Conservation (phyloP, 495 filamentous ascomycete genomes). For the Astrothelium subdiscretum region DNA sequence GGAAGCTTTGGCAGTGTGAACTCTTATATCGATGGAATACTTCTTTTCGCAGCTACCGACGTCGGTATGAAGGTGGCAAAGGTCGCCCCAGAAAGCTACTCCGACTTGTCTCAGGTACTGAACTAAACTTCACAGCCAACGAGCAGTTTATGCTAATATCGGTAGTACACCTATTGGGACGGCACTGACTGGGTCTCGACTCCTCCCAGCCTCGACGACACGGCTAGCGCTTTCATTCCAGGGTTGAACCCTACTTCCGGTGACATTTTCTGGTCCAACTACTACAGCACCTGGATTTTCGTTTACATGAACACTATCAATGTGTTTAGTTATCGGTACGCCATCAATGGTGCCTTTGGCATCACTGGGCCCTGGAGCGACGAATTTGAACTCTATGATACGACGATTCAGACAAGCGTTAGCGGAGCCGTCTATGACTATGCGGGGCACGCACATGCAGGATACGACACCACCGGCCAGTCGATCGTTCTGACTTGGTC, state of each 20-base stretch:
- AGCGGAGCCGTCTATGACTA: neutral
- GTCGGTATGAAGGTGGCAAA: neutral
- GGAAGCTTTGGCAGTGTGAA: neutral
- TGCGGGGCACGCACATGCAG: neutral
- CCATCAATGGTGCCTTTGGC: neutral
- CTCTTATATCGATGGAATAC: neutral
- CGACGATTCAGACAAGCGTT: neutral
- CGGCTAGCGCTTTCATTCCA: neutral
- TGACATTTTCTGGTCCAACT: constrained; percentile 1
- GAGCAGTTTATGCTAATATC: neutral
- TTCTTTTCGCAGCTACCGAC: neutral
- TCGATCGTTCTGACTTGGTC: neutral
- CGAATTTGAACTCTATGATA: neutral
- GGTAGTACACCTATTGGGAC: neutral
- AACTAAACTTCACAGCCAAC: neutral
- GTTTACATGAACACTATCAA: neutral
- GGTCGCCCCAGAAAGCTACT: neutral
- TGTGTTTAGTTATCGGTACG: neutral
- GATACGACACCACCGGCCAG: neutral
- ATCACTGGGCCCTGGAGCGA: neutral
- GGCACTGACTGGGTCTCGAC: neutral
- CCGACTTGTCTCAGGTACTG: neutral
- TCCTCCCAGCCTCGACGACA: neutral
- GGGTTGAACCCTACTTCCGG: neutral
- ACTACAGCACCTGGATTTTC: neutral